Evolutionary conservation across 2,329 filamentous ascomycete genomes (phyloP).

Genomic region (Colletotrichum filicis): DNA sequence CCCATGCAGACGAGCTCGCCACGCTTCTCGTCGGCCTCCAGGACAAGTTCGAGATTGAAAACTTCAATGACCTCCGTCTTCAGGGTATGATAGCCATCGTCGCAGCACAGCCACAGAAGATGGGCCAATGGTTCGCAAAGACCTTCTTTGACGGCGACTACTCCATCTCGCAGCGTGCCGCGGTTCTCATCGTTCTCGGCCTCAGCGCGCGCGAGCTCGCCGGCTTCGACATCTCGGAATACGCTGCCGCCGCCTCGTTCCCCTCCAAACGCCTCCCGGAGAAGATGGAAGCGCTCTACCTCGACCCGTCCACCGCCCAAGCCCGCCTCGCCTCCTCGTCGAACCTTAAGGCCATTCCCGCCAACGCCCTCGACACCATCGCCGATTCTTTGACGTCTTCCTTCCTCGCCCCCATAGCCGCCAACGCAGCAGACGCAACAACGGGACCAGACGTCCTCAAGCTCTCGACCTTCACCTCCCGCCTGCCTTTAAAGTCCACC

Average conservation of each 20-base stretch:
- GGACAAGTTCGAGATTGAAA: slow-evolving; percentile 84
- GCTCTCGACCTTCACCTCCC: slow-evolving; percentile 86
- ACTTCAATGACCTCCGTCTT: slow-evolving; percentile 79
- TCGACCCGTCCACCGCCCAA: slow-evolving; percentile 43
- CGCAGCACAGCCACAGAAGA: slow-evolving; percentile 77
- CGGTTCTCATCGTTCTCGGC: slow-evolving; percentile 84
- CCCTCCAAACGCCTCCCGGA: slow-evolving; percentile 84
- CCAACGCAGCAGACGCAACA: slow-evolving; percentile 80
- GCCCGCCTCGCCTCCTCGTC: slow-evolving; percentile 41
- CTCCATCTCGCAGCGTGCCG: slow-evolving; percentile 84
- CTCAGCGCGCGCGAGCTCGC: slow-evolving; percentile 86
- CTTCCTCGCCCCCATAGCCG: slow-evolving; percentile 85
- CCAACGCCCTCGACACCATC: slow-evolving; percentile 74
- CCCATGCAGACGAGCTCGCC: slow-evolving; percentile 85
- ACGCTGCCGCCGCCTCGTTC: slow-evolving; percentile 67
- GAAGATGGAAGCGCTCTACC: slow-evolving; percentile 78
- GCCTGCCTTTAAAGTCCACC: slow-evolving; percentile 60
- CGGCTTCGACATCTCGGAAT: slow-evolving; percentile 72
- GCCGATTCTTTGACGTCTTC: slow-evolving; percentile 73
- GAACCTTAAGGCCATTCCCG: slow-evolving; percentile 61
- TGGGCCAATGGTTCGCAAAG: slow-evolving; percentile 86
- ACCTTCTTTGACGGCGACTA: slow-evolving; percentile 94
- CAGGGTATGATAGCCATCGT: slow-evolving; percentile 87
- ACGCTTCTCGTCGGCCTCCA: slow-evolving; percentile 81
- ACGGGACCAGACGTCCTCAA: slow-evolving; percentile 88